Evolutionary conservation across 495 filamentous ascomycete species (phyloP), one percentile per base, ranked within the genome.

Genomic region (Articulospora tetracladia): DNA sequence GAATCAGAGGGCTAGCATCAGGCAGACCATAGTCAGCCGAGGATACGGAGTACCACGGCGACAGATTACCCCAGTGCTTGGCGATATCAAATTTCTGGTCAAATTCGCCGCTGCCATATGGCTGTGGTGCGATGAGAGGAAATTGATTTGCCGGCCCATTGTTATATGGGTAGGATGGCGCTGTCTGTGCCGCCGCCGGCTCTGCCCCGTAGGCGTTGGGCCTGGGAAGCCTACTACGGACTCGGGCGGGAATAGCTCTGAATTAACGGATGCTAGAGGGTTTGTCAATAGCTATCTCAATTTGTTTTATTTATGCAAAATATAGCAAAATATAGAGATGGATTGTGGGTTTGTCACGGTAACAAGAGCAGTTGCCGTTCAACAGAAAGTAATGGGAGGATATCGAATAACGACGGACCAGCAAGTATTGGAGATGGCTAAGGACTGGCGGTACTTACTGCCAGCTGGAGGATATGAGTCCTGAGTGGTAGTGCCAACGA

Each of bases 31-130:
- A 54, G 22, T 54, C 51, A 2, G 51, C 51, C n/a, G 51, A 54
- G 19, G 51, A 54, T 2, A 54, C 51, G 6, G 51, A 54, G 26
- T 54, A 54, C 51, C 51, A 54, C 15, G 51, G 51, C 15, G 51
- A 54, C 4, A 54, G 27, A 20, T 54, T 54, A 7, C 51, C 51
- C 51, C 51, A 54, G 26, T 54, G 32, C 28, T 54, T 54, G 4
- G 51, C 23, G n/a, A 54, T 54, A 19, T 54, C 26, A 19, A 54
- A 54, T 54, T 54, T 54, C 23, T 54, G 13, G 51, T 54, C 51
- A 7, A 54, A 54, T 19, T 54, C 51, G 19, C 51, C 51, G 27
- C 19, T 54, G 24, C 51, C 51, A 10, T 20, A 36, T 36, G 51
- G 51, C n/a, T 54, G 51, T 30, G 51, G 25, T 6, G 51, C 51